These are phyloP conservation scores for Setaria viridis DNA, from an alignment of 202 grass and related monocot genomes.

Conservation along the genomic window DNA sequence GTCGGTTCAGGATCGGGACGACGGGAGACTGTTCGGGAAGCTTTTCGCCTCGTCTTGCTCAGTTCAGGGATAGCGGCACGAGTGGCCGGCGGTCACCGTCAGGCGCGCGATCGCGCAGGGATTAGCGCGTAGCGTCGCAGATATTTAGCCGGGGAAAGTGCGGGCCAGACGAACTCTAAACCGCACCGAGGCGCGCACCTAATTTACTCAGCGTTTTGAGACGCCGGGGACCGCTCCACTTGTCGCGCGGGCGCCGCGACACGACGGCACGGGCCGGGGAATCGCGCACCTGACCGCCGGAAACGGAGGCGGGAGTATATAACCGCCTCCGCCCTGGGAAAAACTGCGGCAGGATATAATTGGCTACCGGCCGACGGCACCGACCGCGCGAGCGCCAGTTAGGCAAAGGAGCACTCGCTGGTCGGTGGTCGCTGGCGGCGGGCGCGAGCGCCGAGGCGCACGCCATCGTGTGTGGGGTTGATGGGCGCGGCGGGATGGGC, in stretches of 20 bases:
- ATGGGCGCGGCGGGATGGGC: conserved; percentile 37
- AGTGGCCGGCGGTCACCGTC: neutral
- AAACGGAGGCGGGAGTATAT: neutral
- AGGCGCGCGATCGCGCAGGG: neutral
- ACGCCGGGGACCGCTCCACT: conserved; percentile 18
- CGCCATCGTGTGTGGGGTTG: neutral
- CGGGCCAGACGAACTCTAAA: neutral
- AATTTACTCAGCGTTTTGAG: neutral
- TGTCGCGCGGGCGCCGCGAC: conserved; percentile 11
- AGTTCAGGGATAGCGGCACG: neutral
- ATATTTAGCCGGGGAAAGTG: conserved; percentile 37
- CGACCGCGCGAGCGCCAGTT: conserved; percentile 11
- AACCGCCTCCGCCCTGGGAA: neutral
- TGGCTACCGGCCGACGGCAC: neutral
- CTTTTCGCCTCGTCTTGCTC: neutral
- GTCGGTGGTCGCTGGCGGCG: neutral
- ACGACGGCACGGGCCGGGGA: neutral
- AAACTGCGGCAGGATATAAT: neutral
- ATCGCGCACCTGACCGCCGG: conserved; percentile 6
- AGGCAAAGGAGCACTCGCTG: neutral
- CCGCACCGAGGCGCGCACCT: neutral
- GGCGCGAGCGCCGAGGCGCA: too few relatives aligned
- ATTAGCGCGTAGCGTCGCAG: neutral
- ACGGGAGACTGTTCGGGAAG: neutral
- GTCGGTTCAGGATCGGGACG: neutral